Evolutionary conservation across 2,329 filamentous ascomycete genomes (phyloP), one percentile per base, ranked within the genome.

Genomic region (Fusarium sp.): DNA sequence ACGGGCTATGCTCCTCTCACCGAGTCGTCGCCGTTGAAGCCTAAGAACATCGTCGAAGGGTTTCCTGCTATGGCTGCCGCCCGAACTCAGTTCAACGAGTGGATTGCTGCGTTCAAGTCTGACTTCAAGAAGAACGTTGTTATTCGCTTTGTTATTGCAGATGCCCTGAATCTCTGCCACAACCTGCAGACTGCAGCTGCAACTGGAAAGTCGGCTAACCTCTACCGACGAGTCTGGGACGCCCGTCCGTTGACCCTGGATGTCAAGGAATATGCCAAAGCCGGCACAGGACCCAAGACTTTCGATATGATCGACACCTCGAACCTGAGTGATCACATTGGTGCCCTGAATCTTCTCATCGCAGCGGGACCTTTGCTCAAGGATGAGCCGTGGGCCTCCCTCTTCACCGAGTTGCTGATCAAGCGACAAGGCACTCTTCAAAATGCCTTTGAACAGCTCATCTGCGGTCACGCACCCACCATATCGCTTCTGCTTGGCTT

Each of bases 221-320:
- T 83, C 72, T 89, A 85, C 74, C 82, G 84, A 58, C 81, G 82
- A 24, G 82, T 82, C 18, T 83, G 83, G 67, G 82, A 85, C 40
- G 77, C 80, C 18, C 80, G 81, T 10, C 75, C 80, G 1, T 76
- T 90, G 4, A 66, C 78, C 2, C 80, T 91, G 6, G 84, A 89
- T 56, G 54, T 77, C 2, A 69, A 67, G 2, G 82, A 83, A 5
- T 90, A 90, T 71, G 77, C 79, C 2, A 70, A 72, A 5, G 62
- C 61, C 8, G 76, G 77, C 2, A 59, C 64, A 16, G 85, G 82
- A 1, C 86, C 87, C 0, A 79, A 72, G 6, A 52, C 64, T 5
- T 92, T 91, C 73, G 85, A 91, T 74, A 81, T 88, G 5, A 88
- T 92, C 63, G 89, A 92, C 70, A 89, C 88, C 0, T 85, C 84